Evolutionary conservation across 441 rosid species (phyloP), one percentile per base, ranked within the genome.

Genomic region (Brassica balearica): DNA sequence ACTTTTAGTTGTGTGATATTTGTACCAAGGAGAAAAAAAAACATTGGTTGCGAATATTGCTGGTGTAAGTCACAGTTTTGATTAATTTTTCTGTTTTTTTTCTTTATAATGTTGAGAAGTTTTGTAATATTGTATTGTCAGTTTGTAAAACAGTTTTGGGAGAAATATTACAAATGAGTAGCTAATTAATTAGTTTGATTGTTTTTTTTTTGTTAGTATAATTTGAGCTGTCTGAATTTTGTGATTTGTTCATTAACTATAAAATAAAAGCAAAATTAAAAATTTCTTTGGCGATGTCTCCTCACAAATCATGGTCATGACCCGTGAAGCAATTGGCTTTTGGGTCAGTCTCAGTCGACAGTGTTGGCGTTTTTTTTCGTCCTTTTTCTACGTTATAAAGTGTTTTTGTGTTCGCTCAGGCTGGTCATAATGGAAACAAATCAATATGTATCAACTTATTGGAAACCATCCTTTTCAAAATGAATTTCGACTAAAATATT

Each of bases 201-300:
- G 4, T 72, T 36, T 4, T 8, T 8, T 27, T 53, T 2, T 60
- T 23, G 41, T 41, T 59, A n/a, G 27, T 71, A 22, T 64, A 6
- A 1, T 41, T 27, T 65, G 61, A 43, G 69, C 75, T 38, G 25
- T 20, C 64, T 55, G 17, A 74, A 17, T 27, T 27, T 51, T 48
- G 8, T 56, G 60, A 5, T 63, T 61, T 62, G 2, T 59, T 71
- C 27, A 59, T 8, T 3, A 6, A 65, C 20, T 29, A 65, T 29
- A 59, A 22, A 22, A 5, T 55, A 15, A 66, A 69, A 51, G 78
- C 83, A 68, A 77, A 65, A 12, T 71, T 81, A 86, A 55, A 55
- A 55, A 82, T 86, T 86, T 34, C 66, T 82, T 75, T 69, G 79
- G 38, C 46, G 1, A 65, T 14, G 51, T 3, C 85, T 77, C 62